Evolutionary conservation across 2,329 filamentous ascomycete species (phyloP), one percentile per base, ranked within the genome.

Genomic region (Aspergillus transmontanensis): DNA sequence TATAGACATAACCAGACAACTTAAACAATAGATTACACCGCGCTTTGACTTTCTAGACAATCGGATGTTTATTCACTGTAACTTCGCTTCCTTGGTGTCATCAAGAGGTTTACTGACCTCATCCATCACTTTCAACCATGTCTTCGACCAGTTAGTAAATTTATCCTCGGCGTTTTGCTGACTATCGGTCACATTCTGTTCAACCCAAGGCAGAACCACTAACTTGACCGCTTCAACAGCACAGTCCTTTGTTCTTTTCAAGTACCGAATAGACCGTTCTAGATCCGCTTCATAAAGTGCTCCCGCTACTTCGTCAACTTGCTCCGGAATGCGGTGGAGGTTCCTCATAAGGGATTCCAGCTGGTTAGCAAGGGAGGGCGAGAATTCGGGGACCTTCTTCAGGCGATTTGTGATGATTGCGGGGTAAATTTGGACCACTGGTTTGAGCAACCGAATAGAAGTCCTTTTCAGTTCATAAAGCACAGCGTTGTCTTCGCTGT

Each of bases 61-160:
- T 39, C 9, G 11, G 3, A 6, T 53, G 21, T 41, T 23, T 53
- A 28, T 41, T 23, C n/a, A 34, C 16, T 26, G 14, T 23, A 48
- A 48, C 28, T 34, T 39, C 16, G 50, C 55, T 23, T 48, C 51
- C n/a, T 48, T 50, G 36, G 57, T 26, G 32, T 65, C 61, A 45
- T 66, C 62, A 56, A 73, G 62, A 39, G 75, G 67, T 64, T 74
- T 78, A 68, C 71, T 72, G 36, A 80, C 75, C 64, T 79, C 77
- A 26, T 80, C 76, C 60, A 84, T 68, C 28, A 82, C 81, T 54
- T 76, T 78, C 43, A 76, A 63, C 84, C 85, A 88, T 57, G 84
- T 86, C 56, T 80, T 82, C n/a, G 85, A 87, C 93, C 93, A 96
- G 19, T 85, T 82, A 0, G 89, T 90, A 72, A 96, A 96, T 71